Evolutionary conservation across 2,329 filamentous ascomycete species (phyloP).

Genomic region (Paecilomyces sp.): DNA sequence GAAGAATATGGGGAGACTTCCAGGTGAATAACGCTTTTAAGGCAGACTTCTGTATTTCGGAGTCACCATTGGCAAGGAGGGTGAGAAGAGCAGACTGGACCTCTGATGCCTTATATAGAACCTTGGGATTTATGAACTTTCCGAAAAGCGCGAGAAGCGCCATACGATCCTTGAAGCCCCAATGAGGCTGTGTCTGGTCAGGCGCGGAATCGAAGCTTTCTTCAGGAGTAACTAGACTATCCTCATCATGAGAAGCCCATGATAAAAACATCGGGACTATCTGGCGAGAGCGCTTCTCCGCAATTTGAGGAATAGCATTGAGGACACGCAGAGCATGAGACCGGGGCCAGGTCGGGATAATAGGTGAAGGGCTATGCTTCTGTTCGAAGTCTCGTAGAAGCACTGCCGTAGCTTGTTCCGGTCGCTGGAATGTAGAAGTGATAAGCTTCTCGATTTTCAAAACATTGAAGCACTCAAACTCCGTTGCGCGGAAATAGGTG

Average conservation of each 20-base stretch:
- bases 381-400: conserved; percentile 60
- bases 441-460: conserved; percentile 50
- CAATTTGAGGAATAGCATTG: conserved; percentile 63
- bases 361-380: conserved; percentile 41
- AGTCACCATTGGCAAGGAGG: conserved; percentile 79
- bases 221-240: conserved; percentile 20
- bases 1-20: conserved; percentile 69
- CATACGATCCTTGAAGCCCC: conserved; percentile 66
- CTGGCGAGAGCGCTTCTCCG: conserved; percentile 77
- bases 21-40: conserved; percentile 81
- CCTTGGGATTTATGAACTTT: conserved; percentile 78
- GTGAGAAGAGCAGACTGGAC: conserved; percentile 69
- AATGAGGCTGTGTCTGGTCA: conserved; percentile 17
- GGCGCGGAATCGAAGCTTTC: conserved; percentile 14
- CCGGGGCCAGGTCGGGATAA: conserved; percentile 48
- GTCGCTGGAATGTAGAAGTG: conserved; percentile 45
- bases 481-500: conserved; percentile 17
- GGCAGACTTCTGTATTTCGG: conserved; percentile 77
- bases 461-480: conserved; percentile 82
- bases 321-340: conserved; percentile 75
- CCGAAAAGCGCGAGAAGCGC: conserved; percentile 73
- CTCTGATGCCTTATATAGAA: conserved; percentile 68
- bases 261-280: conserved; percentile 79
- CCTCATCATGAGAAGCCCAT: conserved; percentile 59
- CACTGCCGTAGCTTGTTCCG: conserved; percentile 48